Evolutionary conservation across 1,284 basidiomycete genomes (phyloP), one percentile per base, ranked within the genome.

Genomic region (Ganoderma boninense): DNA sequence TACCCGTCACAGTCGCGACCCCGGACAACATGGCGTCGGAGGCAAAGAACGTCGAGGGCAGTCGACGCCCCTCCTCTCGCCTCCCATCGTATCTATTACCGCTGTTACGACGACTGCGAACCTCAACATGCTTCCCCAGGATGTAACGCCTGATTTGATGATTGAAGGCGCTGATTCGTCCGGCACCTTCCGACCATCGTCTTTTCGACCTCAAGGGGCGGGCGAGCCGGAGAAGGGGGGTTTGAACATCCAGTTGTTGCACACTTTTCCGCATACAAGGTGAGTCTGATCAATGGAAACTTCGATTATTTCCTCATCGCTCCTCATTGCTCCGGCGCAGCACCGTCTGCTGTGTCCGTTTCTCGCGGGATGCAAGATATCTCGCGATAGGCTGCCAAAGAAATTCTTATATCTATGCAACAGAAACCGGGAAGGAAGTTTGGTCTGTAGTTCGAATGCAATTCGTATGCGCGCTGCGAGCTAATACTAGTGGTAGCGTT

Each of bases 151-250:
- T 0, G 87, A 90, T 68, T 74, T 85, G 65, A 90, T 89, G 81
- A 95, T 94, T 81, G 94, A 96, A 79, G 97, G 96, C 0, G 84
- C 86, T 49, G 97, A 99, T 81, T 99, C 97, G 97, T 94, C 97
- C 77, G 96, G 95, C 23, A 89, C 98, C 65, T 98, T 96, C 86
- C 98, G 96, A 80, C 93, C 95, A 16, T 92, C 94, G 77, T 89
- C 89, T 49, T 64, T 49, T 23, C 43, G 61, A 32, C 65, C 70
- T 8, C 63, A 71, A 32, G 66, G 59, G 16, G 23, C 65, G 29
- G 69, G 73, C 43, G 76, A 74, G 32, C 62, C 69, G 16, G 77
- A 77, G 70, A 94, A 96, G 83, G 87, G 92, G 63, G 87, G 89
- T 69, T 84, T 98, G 68, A 96, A 98, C 80, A 95, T 99, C n/a